Percentiles rank a stretch among this genome's conserved stretches.
phyloP scores from a whole-genome alignment of 768 basidiomycete species.

The Phlegmacium glaucopus region DNA sequence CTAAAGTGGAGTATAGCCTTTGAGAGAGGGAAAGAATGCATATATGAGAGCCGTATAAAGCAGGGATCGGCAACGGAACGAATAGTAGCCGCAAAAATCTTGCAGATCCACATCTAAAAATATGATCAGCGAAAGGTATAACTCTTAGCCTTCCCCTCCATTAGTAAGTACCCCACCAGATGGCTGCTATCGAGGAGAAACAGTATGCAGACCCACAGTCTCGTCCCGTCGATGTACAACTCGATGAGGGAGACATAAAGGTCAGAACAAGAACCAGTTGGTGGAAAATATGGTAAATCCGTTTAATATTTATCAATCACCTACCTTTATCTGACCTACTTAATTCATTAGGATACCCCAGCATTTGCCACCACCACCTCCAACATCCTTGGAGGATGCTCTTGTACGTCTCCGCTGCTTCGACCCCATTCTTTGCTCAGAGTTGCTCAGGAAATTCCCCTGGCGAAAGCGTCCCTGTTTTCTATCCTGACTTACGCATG shows the following conservation, averaged over 20 bases:
- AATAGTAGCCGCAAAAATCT: no score
- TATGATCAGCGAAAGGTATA: not conserved
- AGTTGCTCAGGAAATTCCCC: conserved; percentile 45
- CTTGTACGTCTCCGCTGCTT: conserved; percentile 24
- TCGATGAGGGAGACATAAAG: conserved; percentile 38
- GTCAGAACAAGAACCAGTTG: conserved; percentile 42
- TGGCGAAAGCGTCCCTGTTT: conserved; percentile 53
- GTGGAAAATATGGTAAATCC: conserved; percentile 53
- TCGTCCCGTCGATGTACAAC: conserved; percentile 24
- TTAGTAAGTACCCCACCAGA: not conserved
- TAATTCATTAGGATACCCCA: conserved; percentile 48
- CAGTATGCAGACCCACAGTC: not conserved
- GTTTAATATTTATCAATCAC: not conserved
- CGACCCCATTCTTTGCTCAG: not conserved
- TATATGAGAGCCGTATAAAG: no score
- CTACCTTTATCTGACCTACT: not conserved
- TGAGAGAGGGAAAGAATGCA: no score
- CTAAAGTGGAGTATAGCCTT: no score
- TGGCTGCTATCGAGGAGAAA: not conserved
- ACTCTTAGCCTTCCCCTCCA: not conserved
- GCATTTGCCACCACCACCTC: conserved; percentile 55
- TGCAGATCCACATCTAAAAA: no score
- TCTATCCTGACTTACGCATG: conserved; percentile 63
- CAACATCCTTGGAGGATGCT: conserved; percentile 53
- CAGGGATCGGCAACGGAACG: no score